These are phyloP conservation scores for Pleurotus salmoneostramineus DNA, from an alignment of 768 basidiomycete species.

Conservation along the genomic window DNA sequence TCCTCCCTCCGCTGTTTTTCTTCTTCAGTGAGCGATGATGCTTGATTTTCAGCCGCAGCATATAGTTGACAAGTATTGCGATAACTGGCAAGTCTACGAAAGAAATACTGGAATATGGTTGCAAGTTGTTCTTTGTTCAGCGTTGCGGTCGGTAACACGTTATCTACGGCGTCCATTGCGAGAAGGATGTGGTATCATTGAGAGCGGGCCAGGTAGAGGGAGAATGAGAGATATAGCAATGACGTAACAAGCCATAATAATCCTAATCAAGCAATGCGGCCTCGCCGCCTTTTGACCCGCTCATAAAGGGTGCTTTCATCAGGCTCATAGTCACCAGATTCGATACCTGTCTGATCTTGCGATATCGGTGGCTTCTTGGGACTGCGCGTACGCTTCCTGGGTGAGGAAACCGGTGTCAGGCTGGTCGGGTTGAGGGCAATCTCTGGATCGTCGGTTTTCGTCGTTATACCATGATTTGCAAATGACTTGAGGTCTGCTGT, in stretches of 20 bases:
- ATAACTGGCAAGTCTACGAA: conserved; percentile 38
- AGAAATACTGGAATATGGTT: conserved; percentile 38
- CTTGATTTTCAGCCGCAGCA: conserved; percentile 28
- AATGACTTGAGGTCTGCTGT: conserved; percentile 73
- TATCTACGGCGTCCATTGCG: conserved; percentile 4
- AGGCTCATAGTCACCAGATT: neutral
- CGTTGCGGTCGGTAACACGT: conserved; percentile 33
- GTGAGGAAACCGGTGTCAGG: neutral
- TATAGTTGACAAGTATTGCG: conserved; percentile 40
- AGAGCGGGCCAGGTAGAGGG: too few species aligned
- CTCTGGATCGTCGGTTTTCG: neutral
- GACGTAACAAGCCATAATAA: neutral
- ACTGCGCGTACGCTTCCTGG: neutral
- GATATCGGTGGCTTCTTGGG: neutral
- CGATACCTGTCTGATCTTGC: neutral
- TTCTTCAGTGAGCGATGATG: conserved; percentile 17
- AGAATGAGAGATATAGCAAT: neutral
- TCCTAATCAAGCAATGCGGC: neutral
- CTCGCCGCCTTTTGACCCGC: conserved; percentile 1
- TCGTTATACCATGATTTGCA: conserved; percentile 49
- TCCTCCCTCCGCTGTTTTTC: conserved; percentile 18
- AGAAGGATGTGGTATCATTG: too few species aligned
- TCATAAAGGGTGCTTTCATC: conserved; percentile 1
- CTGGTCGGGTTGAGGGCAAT: neutral
- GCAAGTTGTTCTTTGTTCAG: conserved; percentile 28